Percentiles rank a stretch among this genome's conserved stretches.
Conservation (phyloP, 148 eudicot species). For the Arbutus unedo region DNA sequence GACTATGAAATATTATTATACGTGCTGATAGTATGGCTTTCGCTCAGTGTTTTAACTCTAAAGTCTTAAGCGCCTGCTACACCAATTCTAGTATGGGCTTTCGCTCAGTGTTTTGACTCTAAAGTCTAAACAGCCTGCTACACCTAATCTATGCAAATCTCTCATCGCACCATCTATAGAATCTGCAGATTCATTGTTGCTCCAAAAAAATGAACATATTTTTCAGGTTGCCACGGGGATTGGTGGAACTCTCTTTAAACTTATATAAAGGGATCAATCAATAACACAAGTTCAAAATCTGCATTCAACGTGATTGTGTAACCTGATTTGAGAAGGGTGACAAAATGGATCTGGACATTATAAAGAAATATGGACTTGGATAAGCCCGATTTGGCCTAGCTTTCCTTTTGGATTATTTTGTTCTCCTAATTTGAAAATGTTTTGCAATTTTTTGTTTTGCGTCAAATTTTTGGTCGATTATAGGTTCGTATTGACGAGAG, state of each 20-base stretch:
- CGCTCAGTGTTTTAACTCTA: not conserved
- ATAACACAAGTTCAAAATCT: not conserved
- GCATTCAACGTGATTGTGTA: not conserved
- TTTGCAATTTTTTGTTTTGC: too few relatives aligned
- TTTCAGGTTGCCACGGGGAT: not conserved
- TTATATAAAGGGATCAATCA: not conserved
- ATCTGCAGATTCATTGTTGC: not conserved
- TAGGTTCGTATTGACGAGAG: too few relatives aligned
- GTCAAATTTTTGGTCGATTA: too few relatives aligned
- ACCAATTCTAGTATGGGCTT: not conserved
- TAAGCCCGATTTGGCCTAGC: too few relatives aligned
- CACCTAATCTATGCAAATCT: not conserved
- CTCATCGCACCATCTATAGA: not conserved
- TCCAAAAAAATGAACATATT: not conserved
- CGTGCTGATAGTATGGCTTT: too few relatives aligned
- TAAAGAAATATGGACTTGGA: not conserved
- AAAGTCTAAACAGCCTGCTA: not conserved
- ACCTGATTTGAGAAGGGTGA: constrained; percentile 12
- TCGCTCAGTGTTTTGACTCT: not conserved
- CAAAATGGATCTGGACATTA: not conserved
- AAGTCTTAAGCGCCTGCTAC: not conserved
- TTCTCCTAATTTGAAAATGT: too few relatives aligned
- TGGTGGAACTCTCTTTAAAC: not conserved
- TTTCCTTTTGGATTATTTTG: too few relatives aligned
- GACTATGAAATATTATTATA: not conserved